Conservation (phyloP, 2,329 filamentous ascomycete genomes). For the Ploettnerulaceae sp. region DNA sequence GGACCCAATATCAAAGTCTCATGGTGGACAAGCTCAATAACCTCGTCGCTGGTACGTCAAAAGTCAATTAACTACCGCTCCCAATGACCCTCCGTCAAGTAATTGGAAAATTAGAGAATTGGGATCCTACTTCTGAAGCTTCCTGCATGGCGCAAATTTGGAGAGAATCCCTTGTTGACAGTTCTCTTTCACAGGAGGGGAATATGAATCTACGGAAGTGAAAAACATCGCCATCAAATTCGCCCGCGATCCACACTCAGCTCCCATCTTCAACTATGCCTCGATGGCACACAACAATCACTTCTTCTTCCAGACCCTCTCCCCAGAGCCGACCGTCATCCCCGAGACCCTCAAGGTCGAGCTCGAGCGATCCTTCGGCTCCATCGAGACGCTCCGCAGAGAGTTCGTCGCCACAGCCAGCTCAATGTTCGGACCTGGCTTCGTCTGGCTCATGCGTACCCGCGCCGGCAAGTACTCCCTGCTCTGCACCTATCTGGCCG, state of each 20-base stretch:
- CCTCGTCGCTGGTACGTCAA: slow-evolving; percentile 61
- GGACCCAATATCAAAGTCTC: slow-evolving; percentile 74
- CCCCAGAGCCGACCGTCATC: slow-evolving; percentile 45
- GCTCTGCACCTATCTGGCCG: slow-evolving; percentile 85
- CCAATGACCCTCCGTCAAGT: too few relatives aligned
- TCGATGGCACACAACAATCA: slow-evolving; percentile 92
- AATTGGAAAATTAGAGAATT: neutral
- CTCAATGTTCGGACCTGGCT: slow-evolving; percentile 94
- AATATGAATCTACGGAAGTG: slow-evolving; percentile 30
- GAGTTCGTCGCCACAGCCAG: slow-evolving; percentile 77
- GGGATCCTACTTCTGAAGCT: neutral
- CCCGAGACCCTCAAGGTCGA: slow-evolving; percentile 50
- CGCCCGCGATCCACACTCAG: slow-evolving; percentile 72
- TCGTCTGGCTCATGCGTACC: slow-evolving; percentile 80
- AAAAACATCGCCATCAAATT: slow-evolving; percentile 68
- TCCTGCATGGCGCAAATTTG: neutral
- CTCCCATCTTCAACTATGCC: slow-evolving; percentile 88
- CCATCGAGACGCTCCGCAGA: slow-evolving; percentile 72
- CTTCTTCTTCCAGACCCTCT: slow-evolving; percentile 68
- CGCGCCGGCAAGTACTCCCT: slow-evolving; percentile 53
- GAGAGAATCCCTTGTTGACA: neutral
- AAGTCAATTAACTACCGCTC: neutral
- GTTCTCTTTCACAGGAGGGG: slow-evolving; percentile 17
- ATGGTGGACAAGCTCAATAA: slow-evolving; percentile 73
- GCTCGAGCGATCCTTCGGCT: slow-evolving; percentile 71